Conservation (phyloP, 2,329 filamentous ascomycete genomes). For the Xylaria sp. region DNA sequence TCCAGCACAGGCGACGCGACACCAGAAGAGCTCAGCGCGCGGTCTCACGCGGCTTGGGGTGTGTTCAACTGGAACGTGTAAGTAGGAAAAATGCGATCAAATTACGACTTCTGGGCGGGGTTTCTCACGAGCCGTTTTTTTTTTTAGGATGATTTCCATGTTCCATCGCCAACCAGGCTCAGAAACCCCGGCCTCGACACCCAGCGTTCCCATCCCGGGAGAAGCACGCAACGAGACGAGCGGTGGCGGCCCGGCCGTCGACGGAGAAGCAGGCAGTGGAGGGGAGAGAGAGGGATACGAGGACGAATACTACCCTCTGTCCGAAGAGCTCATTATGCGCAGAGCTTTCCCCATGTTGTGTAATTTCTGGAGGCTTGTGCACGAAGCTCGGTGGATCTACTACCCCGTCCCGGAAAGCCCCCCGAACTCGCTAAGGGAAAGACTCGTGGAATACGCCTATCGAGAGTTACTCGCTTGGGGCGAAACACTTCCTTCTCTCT, state of each 20-base stretch:
- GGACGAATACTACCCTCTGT: neutral
- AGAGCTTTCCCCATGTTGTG: constrained; percentile 42
- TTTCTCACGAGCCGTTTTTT: constrained; percentile 3
- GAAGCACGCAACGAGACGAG: neutral
- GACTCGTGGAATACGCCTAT: constrained; percentile 46
- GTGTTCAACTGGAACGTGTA: constrained; percentile 48
- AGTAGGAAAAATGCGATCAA: constrained; percentile 26
- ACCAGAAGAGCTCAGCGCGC: constrained; percentile 9
- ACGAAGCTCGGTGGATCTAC: constrained; percentile 38
- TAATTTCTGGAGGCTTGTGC: constrained; percentile 47
- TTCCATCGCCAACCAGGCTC: constrained; percentile 45
- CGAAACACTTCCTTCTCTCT: constrained; percentile 38
- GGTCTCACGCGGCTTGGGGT: constrained; percentile 41
- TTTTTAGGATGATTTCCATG: constrained; percentile 40
- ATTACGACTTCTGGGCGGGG: neutral
- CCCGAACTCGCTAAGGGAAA: constrained; percentile 26
- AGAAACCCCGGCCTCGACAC: constrained; percentile 31
- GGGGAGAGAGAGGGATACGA: neutral
- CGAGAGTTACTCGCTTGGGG: constrained; percentile 48
- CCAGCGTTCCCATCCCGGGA: constrained; percentile 34
- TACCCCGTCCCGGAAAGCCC: constrained; percentile 35
- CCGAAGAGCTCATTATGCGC: constrained; percentile 18
- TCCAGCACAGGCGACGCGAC: neutral
- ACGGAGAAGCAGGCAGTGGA: neutral
- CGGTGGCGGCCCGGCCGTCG: neutral